phyloP scores from a whole-genome alignment of 345 rosid species.

The Rhodomyrtus tomentosa region DNA sequence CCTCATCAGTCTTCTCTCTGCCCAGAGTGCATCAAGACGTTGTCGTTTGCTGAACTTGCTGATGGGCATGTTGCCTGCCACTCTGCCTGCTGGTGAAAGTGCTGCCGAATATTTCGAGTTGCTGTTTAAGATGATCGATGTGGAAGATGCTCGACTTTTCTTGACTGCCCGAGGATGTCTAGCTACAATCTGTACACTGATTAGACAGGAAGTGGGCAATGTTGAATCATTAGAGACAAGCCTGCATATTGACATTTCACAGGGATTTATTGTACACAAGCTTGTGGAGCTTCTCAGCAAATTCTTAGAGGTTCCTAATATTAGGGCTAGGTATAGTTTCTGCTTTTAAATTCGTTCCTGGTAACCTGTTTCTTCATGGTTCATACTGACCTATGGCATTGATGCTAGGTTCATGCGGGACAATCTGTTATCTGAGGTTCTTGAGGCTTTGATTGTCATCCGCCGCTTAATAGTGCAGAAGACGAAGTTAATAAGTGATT shows the following conservation, averaged over 20 bases:
- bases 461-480: slow-evolving; percentile 94
- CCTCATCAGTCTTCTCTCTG: slow-evolving; percentile 73
- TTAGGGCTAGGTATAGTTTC: slow-evolving; percentile 65
- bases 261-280: slow-evolving; percentile 96
- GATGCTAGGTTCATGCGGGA: slow-evolving; percentile 77
- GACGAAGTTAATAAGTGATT: slow-evolving; percentile 94
- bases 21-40: slow-evolving; percentile 72
- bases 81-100: slow-evolving; percentile 92
- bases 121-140: slow-evolving; percentile 82
- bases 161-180: slow-evolving; percentile 88
- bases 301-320: slow-evolving; percentile 82
- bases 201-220: slow-evolving; percentile 83
- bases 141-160: slow-evolving; percentile 89
- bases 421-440: slow-evolving; percentile 76
- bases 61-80: slow-evolving; percentile 71
- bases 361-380: not conserved
- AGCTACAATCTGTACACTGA: slow-evolving; percentile 62
- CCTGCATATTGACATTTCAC: slow-evolving; percentile 92
- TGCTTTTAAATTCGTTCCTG: not conserved
- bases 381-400: slow-evolving; percentile 11
- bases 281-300: slow-evolving; percentile 92
- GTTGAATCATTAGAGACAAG: slow-evolving; percentile 88
- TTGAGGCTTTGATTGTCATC: slow-evolving; percentile 92
- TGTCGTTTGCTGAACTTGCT: slow-evolving; percentile 74
- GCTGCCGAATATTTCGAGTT: slow-evolving; percentile 93